These are phyloP conservation scores for Solanum tarijense DNA, from an alignment of 257 asterid genomes.

Conservation along the genomic window DNA sequence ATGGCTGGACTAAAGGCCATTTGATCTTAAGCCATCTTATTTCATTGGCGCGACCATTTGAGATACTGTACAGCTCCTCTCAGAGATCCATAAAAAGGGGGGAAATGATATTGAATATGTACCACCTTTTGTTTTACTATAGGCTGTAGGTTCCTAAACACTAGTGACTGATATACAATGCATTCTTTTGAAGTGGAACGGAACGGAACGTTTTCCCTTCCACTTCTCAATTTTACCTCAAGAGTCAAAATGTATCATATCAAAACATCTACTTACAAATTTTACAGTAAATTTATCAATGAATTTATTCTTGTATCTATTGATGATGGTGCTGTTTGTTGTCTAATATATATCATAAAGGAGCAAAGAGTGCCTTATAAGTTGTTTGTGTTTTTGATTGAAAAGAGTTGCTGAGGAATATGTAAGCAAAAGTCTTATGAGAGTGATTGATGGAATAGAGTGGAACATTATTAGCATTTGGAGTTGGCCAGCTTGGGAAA, in stretches of 20 bases:
- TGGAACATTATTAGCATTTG: not conserved
- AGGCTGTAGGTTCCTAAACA: not conserved
- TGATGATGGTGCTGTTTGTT: not conserved
- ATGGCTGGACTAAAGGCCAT: slow-evolving; percentile 76
- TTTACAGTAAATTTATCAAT: not conserved
- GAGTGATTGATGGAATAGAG: not conserved
- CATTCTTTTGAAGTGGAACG: not conserved
- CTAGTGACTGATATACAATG: not conserved
- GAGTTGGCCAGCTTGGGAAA: not conserved
- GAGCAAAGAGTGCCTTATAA: not conserved
- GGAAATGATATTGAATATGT: not conserved
- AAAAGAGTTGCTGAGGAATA: not conserved
- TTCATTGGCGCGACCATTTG: not conserved
- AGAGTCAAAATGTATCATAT: not conserved
- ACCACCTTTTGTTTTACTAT: not conserved
- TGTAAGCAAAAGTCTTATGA: not conserved
- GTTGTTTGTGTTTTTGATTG: not conserved
- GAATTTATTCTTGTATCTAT: not conserved
- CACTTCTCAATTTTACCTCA: not conserved
- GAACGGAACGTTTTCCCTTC: not conserved
- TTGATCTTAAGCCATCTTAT: slow-evolving; percentile 7
- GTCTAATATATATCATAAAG: not conserved
- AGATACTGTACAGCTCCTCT: not conserved
- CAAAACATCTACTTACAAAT: not conserved
- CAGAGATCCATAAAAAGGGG: not conserved